Percentiles rank a stretch among this genome's conserved stretches.
phyloP scores from a whole-genome alignment of 192 early-diverging fungal genomes.

The Physocladia obscura region DNA sequence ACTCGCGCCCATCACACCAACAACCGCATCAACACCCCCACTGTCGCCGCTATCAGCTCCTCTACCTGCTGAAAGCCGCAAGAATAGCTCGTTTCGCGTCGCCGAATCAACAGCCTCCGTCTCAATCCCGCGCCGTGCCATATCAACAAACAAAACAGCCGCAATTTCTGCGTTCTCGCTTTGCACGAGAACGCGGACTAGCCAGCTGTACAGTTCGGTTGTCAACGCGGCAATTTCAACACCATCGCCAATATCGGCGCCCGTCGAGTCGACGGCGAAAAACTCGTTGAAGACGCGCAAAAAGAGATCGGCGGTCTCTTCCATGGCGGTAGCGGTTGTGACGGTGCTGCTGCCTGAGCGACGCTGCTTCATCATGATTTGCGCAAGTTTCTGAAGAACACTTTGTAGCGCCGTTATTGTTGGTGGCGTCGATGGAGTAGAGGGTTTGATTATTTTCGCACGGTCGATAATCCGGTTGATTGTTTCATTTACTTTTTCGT shows the following conservation, averaged over 20 bases:
- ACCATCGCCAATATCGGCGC: background rate
- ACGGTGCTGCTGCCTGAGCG: background rate
- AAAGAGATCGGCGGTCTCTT: constrained; percentile 1
- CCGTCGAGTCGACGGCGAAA: background rate
- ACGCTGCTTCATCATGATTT: constrained; percentile 14
- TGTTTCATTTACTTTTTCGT: constrained; percentile 13
- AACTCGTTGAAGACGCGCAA: constrained; percentile 5
- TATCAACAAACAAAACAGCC: constrained; percentile 13
- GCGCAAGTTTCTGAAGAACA: constrained; percentile 10
- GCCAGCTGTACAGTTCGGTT: constrained; percentile 11
- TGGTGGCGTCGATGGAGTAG: background rate
- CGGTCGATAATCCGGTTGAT: constrained; percentile 4
- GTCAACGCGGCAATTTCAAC: too few relatives aligned
- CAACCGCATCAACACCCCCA: background rate
- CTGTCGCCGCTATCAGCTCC: background rate
- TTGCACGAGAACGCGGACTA: background rate
- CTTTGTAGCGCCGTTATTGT: constrained; percentile 12
- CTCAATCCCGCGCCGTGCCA: background rate
- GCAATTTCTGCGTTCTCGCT: background rate
- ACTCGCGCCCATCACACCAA: constrained; percentile 12
- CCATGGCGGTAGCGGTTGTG: background rate
- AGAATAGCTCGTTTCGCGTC: constrained; percentile 8
- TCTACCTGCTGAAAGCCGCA: background rate
- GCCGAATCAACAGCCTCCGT: background rate
- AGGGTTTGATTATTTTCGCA: too few relatives aligned